Evolutionary conservation across 169 alveolate species (phyloP), one percentile per base, ranked within the genome.

Genomic region (Cryptosporidium canis): DNA sequence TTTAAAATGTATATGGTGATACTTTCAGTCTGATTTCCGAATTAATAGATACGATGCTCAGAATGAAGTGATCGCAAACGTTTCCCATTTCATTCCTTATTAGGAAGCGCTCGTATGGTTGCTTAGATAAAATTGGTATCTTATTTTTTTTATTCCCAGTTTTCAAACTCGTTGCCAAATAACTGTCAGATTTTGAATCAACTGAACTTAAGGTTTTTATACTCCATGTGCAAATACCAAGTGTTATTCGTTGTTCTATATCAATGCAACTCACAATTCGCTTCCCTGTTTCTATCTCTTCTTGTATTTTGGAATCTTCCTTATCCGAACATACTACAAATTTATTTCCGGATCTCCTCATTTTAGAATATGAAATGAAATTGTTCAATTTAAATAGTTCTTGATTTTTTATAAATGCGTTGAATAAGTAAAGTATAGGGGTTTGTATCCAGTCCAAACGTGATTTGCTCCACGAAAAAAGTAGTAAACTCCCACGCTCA

Each of bases 401-500:
- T 33, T 27, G n/a, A 24, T 41, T 58, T n/a, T 11, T 68, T 47
- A 48, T 44, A 44, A 68, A 29, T 18, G 29, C n/a, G 39, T 41
- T 44, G 31, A 41, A 77, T 11, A 77, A 33, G 27, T 35, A 77
- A 18, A 77, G 33, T 12, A 77, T 58, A 41, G 87, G 87, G 1
- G 64, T 58, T 61, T 77, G 87, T 2, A 56, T 12, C 87, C 87
- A 77, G 5, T 58, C 45, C n/a, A 44, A 24, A 11, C 14, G 16
- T 21, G 58, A 37, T 6, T 6, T 12, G 21, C 64, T 61, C 87
- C 87, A 77, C 12, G 87, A 58, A 58, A 77, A 77, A 77, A 77
- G 87, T 18, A 77, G 14, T 39, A 77, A 9, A 27, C 77, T 61
- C 5, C 87, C 87, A 14, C 87, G 87, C 27, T 77, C 87, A 16